These are phyloP conservation scores for Aspergillus neotritici DNA, from an alignment of 2,329 filamentous ascomycete genomes.

Conservation along the genomic window DNA sequence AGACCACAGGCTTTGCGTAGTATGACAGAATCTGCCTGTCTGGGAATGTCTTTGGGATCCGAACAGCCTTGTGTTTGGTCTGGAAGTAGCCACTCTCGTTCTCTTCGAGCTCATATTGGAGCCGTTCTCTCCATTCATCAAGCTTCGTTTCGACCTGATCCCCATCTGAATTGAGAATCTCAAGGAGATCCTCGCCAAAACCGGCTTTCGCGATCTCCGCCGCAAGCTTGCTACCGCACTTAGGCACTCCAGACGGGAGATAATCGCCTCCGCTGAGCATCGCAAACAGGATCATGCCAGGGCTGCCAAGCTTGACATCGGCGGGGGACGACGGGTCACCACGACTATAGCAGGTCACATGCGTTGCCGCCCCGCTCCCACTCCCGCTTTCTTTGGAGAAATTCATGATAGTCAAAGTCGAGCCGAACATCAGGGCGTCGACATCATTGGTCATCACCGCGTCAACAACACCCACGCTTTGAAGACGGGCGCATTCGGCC, in stretches of 20 bases:
- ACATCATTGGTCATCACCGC: slow-evolving; percentile 95
- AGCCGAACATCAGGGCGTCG: slow-evolving; percentile 96
- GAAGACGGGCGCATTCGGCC: slow-evolving; percentile 85
- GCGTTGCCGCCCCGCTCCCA: slow-evolving; percentile 63
- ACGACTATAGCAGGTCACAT: slow-evolving; percentile 66
- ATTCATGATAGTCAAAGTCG: slow-evolving; percentile 68
- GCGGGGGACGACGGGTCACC: slow-evolving; percentile 8
- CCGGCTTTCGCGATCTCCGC: slow-evolving; percentile 86
- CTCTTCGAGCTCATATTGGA: slow-evolving; percentile 70
- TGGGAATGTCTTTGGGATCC: slow-evolving; percentile 76
- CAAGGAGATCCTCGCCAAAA: slow-evolving; percentile 67
- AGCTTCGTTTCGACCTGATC: slow-evolving; percentile 37
- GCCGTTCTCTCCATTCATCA: slow-evolving; percentile 62
- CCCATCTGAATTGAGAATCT: slow-evolving; percentile 52
- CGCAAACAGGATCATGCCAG: slow-evolving; percentile 90
- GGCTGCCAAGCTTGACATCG: slow-evolving; percentile 57
- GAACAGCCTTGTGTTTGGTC: slow-evolving; percentile 65
- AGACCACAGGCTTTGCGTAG: slow-evolving; percentile 84
- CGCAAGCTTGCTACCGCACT: slow-evolving; percentile 80
- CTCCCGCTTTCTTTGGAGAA: slow-evolving; percentile 69
- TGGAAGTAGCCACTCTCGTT: slow-evolving; percentile 81
- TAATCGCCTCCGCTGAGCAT: slow-evolving; percentile 97
- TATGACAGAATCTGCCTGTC: slow-evolving; percentile 72
- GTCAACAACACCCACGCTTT: slow-evolving; percentile 77
- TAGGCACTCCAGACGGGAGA: slow-evolving; percentile 76